Percentiles rank a stretch among this genome's conserved stretches.
These are phyloP conservation scores for Gelatoporia subvermispora DNA, from an alignment of 768 basidiomycete species.

Conservation along the genomic window DNA sequence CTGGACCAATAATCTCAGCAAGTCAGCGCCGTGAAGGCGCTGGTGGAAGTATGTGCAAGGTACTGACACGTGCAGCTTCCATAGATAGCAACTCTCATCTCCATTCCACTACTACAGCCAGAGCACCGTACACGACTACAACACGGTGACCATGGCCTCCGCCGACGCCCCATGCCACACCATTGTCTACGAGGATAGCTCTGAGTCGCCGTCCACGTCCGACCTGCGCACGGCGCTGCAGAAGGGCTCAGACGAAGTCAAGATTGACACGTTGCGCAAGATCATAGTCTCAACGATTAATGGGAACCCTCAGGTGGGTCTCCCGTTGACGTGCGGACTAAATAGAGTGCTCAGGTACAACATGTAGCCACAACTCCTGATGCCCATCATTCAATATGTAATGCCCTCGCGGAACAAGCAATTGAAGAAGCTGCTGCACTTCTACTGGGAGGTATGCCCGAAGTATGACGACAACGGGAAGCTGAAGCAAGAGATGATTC, in stretches of 20 bases:
- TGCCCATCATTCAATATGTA: constrained; percentile 98
- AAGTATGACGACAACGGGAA: constrained; percentile 97
- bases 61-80: constrained; percentile 9
- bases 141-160: constrained; percentile 25
- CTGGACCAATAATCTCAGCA: too few relatives aligned
- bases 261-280: constrained; percentile 91
- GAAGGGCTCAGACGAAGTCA: constrained; percentile 96
- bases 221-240: constrained; percentile 82
- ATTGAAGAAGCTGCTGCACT: constrained; percentile 94
- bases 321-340: not conserved
- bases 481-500: constrained; percentile 99
- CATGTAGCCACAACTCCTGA: constrained; percentile 79
- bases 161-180: constrained; percentile 73
- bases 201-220: constrained; percentile 72
- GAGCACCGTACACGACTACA: not conserved
- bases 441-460: constrained; percentile 97
- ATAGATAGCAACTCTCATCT: constrained; percentile 14
- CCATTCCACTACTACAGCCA: constrained; percentile 11
- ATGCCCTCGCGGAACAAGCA: constrained; percentile 94
- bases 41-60: not conserved
- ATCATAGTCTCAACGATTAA: constrained; percentile 93
- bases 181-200: constrained; percentile 65
- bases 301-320: constrained; percentile 82
- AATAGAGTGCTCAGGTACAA: not conserved
- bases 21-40: too few relatives aligned